Evolutionary conservation across 164 flowering plant genomes (phyloP).

Genomic region (Nelumbo lutea): DNA sequence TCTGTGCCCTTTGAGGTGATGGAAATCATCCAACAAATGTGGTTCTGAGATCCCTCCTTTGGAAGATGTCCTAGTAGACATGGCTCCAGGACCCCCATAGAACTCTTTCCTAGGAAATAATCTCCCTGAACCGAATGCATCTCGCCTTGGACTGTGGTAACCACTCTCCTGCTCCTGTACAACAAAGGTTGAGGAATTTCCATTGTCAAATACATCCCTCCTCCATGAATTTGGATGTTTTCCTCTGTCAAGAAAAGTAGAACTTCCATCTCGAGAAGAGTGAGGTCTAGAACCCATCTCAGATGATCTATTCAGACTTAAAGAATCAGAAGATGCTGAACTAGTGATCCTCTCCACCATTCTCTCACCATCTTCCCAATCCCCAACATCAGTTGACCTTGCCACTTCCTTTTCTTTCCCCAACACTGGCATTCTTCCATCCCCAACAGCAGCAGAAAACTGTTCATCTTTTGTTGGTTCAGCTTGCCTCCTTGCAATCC

Average conservation of each 20-base stretch:
- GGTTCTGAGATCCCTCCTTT: slow-evolving; percentile 48
- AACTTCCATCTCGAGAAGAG: slow-evolving; percentile 42
- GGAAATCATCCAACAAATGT: slow-evolving; percentile 38
- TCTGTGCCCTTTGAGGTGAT: slow-evolving; percentile 48
- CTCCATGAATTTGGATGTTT: slow-evolving; percentile 58
- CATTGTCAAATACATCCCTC: slow-evolving; percentile 64
- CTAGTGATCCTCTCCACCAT: slow-evolving; percentile 79
- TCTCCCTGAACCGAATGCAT: slow-evolving; percentile 47
- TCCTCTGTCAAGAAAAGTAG: slow-evolving; percentile 43
- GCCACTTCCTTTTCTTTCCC: slow-evolving; percentile 38
- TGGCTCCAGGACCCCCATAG: slow-evolving; percentile 44
- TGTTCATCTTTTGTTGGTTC: slow-evolving; percentile 35
- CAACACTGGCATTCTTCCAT: slow-evolving; percentile 29
- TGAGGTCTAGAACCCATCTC: slow-evolving; percentile 48
- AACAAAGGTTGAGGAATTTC: slow-evolving; percentile 32
- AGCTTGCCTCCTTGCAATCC: slow-evolving; percentile 71
- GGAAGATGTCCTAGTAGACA: slow-evolving; percentile 34
- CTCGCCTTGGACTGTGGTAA: slow-evolving; percentile 44
- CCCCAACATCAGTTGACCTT: slow-evolving; percentile 40
- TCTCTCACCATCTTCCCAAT: slow-evolving; percentile 92
- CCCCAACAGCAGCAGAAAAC: slow-evolving; percentile 23
- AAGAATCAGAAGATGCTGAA: slow-evolving; percentile 72
- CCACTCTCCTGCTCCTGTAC: slow-evolving; percentile 49
- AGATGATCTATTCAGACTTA: slow-evolving; percentile 41
- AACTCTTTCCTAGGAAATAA: slow-evolving; percentile 46